Percentiles rank a stretch among this genome's conserved stretches.
Evolutionary conservation across 352 stramenopile species (phyloP).

Genomic region (Pythium pectinolyticum): DNA sequence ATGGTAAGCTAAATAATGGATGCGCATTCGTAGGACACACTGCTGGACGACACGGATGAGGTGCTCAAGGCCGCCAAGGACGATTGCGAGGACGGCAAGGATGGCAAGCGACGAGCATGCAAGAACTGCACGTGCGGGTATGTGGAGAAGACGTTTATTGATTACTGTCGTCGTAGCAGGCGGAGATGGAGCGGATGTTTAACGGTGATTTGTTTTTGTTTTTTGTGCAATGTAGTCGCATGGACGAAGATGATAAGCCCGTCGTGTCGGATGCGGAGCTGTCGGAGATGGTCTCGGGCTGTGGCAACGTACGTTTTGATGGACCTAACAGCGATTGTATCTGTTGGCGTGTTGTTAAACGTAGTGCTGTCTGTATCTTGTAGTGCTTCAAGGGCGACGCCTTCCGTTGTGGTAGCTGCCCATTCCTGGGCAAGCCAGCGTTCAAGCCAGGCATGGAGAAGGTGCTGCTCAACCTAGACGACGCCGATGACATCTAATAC

Average conservation of each 20-base stretch:
- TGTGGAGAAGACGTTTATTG: constrained; percentile 1
- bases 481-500: constrained; percentile 83
- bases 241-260: constrained; percentile 71
- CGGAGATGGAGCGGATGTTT: no score
- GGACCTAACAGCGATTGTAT: no score
- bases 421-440: constrained; percentile 94
- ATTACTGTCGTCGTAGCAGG: no score
- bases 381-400: constrained; percentile 97
- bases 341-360: background rate
- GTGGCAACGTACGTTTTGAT: constrained; percentile 76
- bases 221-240: constrained; percentile 55
- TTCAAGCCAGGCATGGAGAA: constrained; percentile 94
- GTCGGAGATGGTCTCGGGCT: constrained; percentile 77
- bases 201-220: no score
- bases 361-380: constrained; percentile 1
- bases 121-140: constrained; percentile 97
- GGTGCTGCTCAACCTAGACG: constrained; percentile 79
- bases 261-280: constrained; percentile 75
- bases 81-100: constrained; percentile 76
- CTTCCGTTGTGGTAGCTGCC: constrained; percentile 96
- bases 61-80: constrained; percentile 67
- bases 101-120: constrained; percentile 92
- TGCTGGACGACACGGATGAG: constrained; percentile 85
- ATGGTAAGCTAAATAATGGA: background rate
- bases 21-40: constrained; percentile 42